phyloP scores from a whole-genome alignment of 202 grass and related monocot genomes.

The Panicum virgatum region DNA sequence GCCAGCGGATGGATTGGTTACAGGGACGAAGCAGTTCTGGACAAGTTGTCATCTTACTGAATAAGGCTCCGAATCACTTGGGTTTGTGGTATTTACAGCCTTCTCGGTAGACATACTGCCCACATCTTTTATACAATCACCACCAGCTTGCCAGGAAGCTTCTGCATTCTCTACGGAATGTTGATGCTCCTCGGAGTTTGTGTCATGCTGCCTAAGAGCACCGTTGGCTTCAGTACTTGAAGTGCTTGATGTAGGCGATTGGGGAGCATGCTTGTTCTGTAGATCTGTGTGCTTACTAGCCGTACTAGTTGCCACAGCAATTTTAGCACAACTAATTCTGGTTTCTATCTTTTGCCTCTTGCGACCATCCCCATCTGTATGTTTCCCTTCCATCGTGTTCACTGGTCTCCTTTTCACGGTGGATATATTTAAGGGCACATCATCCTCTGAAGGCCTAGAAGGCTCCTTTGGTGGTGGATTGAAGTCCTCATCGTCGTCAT shows the following conservation, averaged over 20 bases:
- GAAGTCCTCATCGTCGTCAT: constrained; percentile 88
- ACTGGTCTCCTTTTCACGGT: constrained; percentile 54
- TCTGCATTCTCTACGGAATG: constrained; percentile 25
- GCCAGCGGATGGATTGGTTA: constrained; percentile 8
- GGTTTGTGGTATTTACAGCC: constrained; percentile 54
- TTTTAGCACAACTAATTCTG: constrained; percentile 64
- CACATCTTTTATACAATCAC: constrained; percentile 46
- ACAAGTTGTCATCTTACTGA: constrained; percentile 69
- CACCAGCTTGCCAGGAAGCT: constrained; percentile 40
- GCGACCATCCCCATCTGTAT: constrained; percentile 44
- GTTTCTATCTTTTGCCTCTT: constrained; percentile 84
- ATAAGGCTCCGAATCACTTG: constrained; percentile 73
- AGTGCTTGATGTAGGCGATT: constrained; percentile 20
- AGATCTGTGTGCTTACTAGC: constrained; percentile 35
- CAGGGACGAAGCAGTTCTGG: constrained; percentile 6
- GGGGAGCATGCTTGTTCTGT: constrained; percentile 28
- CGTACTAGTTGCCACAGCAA: constrained; percentile 46
- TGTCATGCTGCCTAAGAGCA: constrained; percentile 33
- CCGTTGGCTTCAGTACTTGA: constrained; percentile 47
- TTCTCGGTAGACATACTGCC: constrained; percentile 51
- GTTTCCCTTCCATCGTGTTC: constrained; percentile 46
- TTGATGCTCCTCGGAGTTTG: constrained; percentile 33
- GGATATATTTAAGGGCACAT: constrained; percentile 60
- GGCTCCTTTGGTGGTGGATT: constrained; percentile 85
- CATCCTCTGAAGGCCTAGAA: constrained; percentile 59